Evolutionary conservation across 176 grass and related monocot species (phyloP).

Genomic region (Oryza rufipogon): DNA sequence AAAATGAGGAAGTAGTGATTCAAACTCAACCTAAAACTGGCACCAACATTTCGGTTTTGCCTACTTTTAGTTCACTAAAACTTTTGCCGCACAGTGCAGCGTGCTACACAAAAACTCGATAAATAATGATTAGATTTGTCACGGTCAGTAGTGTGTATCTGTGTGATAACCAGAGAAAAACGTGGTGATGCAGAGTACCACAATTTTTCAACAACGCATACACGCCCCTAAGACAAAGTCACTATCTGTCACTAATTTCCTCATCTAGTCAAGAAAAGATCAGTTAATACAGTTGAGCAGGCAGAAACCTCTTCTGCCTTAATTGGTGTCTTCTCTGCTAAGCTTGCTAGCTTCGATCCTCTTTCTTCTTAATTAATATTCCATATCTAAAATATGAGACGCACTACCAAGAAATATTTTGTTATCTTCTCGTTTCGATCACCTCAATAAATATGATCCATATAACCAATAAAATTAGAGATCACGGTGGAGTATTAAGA

Average conservation of each 20-base stretch:
- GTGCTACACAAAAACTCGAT: background rate
- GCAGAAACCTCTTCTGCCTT: background rate
- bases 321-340: background rate
- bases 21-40: no score
- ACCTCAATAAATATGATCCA: no score
- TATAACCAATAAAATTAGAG: no score
- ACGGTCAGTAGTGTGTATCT: background rate
- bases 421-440: no score
- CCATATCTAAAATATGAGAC: no score
- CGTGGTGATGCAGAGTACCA: background rate
- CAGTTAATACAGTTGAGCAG: background rate
- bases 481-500: no score
- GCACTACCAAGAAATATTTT: no score
- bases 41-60: background rate
- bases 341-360: background rate
- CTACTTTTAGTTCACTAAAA: background rate
- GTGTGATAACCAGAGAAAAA: background rate
- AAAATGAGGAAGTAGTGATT: no score
- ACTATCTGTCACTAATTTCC: background rate
- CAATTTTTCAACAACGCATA: background rate
- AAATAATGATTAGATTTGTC: background rate
- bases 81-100: background rate
- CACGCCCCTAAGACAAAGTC: background rate
- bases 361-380: no score
- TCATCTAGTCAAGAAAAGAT: background rate